Conservation (phyloP, 345 rosid species). For the Zanthoxylum bungeanum region DNA sequence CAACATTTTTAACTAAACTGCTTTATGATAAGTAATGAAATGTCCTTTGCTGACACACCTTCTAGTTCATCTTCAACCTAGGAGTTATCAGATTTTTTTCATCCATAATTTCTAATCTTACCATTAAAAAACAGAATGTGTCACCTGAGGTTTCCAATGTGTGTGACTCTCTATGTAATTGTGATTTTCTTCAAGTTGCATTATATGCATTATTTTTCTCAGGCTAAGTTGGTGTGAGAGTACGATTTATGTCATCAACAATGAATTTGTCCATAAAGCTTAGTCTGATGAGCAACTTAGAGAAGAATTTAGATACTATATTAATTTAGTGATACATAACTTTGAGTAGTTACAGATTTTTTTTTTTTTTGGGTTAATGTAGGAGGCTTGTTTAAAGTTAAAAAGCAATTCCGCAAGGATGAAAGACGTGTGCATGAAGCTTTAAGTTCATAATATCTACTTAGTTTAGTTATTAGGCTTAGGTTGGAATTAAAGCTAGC, state of each 20-base stretch:
- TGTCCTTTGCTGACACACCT: background rate
- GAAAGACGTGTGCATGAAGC: too few species aligned
- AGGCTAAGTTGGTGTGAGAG: background rate
- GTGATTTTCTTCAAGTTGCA: background rate
- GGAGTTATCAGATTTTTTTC: background rate
- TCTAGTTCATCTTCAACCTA: background rate
- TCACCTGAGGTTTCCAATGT: background rate
- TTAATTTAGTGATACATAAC: too few species aligned
- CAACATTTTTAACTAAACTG: slow-evolving; percentile 1
- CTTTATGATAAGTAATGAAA: background rate
- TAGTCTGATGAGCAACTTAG: background rate
- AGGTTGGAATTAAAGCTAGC: too few species aligned
- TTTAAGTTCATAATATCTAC: too few species aligned
- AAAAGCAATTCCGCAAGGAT: too few species aligned
- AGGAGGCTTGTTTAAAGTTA: too few species aligned
- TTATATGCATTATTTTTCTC: background rate
- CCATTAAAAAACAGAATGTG: background rate
- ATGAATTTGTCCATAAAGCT: background rate
- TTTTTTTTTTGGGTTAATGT: too few species aligned
- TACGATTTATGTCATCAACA: background rate
- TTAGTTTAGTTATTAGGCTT: too few species aligned
- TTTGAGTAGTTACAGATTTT: too few species aligned
- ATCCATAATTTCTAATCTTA: background rate
- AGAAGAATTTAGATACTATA: background rate
- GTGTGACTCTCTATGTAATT: background rate